Conservation (phyloP, 2,329 filamentous ascomycete species). For the Trichoderma pleuroti region DNA sequence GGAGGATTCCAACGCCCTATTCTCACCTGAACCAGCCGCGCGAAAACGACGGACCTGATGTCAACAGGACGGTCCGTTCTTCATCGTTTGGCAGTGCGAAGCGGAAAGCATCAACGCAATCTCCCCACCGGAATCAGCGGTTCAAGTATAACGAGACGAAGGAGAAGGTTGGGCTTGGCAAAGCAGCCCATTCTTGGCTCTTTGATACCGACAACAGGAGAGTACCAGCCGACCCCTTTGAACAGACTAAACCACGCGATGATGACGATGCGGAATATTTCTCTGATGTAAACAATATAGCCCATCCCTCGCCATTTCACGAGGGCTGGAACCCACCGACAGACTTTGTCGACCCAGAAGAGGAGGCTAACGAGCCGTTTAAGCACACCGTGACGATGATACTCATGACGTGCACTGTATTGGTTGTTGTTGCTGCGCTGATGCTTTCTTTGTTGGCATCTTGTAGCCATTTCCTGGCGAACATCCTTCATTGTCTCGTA, state of each 20-base stretch:
- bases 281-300: not conserved
- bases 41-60: not conserved
- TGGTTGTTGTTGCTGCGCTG: not conserved
- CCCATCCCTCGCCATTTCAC: not conserved
- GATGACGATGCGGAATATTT: not conserved
- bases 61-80: not conserved
- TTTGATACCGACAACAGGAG: not conserved
- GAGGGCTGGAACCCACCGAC: not conserved
- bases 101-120: not conserved
- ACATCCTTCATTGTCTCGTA: not conserved
- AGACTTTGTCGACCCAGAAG: not conserved
- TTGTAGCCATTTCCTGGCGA: not conserved
- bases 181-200: not conserved
- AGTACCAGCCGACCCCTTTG: not conserved
- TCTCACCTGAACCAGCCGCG: not conserved
- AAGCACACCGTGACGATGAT: too few relatives aligned
- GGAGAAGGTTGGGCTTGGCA: not conserved
- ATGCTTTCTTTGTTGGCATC: not conserved
- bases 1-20: not conserved
- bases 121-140: not conserved
- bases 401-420: too few relatives aligned
- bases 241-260: not conserved
- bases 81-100: not conserved
- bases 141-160: not conserved
- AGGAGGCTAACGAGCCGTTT: not conserved